A percentile compares a stretch with the other conserved stretches of the same genome.
These are phyloP conservation scores for Arachis hypogaea DNA, from an alignment of 306 rosid species.

Conservation along the genomic window DNA sequence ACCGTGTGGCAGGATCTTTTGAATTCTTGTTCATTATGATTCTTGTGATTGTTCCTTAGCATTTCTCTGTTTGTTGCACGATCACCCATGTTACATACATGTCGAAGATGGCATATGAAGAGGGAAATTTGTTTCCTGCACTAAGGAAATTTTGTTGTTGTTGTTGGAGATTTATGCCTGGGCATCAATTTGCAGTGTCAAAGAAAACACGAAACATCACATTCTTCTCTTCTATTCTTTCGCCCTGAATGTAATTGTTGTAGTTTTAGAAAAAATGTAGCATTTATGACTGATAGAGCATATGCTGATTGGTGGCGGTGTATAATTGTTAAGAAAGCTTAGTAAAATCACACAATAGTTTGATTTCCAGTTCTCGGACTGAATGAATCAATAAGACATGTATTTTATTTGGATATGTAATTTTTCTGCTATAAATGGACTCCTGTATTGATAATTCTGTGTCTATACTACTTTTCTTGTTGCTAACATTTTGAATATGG, in stretches of 20 bases:
- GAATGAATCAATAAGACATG: conserved; percentile 45
- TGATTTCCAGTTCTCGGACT: conserved; percentile 45
- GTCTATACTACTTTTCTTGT: conserved; percentile 22
- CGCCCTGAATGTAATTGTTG: conserved; percentile 66
- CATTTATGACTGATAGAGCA: conserved; percentile 70
- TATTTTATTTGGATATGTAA: conserved; percentile 41
- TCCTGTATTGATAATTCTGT: conserved; percentile 39
- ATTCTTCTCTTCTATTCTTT: conserved; percentile 48
- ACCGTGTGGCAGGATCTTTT: conserved; percentile 49
- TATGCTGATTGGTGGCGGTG: conserved; percentile 78
- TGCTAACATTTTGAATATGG: conserved; percentile 31
- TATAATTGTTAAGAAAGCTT: conserved; percentile 66
- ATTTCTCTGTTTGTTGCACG: conserved; percentile 55
- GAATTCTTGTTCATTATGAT: conserved; percentile 75
- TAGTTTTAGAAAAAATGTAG: conserved; percentile 66
- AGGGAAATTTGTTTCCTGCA: conserved; percentile 61
- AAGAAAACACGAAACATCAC: conserved; percentile 56
- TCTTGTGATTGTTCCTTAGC: conserved; percentile 72
- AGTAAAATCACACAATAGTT: conserved; percentile 72
- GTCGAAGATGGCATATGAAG: conserved; percentile 58
- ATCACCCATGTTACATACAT: conserved; percentile 59
- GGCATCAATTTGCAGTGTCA: conserved; percentile 59
- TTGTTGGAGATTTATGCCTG: conserved; percentile 54
- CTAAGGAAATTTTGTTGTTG: conserved; percentile 63
- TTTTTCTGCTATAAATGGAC: conserved; percentile 34